Base-by-base conservation (phyloP, 2,329 filamentous ascomycete species). In the Coniochaeta sp. region DNA sequence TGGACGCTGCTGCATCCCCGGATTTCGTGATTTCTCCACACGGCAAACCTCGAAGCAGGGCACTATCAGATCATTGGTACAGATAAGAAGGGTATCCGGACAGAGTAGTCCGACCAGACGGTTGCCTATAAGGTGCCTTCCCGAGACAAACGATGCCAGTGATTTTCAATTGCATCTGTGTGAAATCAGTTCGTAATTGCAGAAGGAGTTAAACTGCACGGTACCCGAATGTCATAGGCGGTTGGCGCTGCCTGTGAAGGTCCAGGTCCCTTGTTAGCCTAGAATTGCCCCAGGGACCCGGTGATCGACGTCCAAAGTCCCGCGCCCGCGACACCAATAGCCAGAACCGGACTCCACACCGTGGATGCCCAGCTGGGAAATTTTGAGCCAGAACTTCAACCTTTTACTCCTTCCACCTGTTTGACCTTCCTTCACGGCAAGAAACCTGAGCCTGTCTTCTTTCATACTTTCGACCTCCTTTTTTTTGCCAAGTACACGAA, bases 401-500 rank as follows among this genome's bases (percentile, higher is more conserved):
- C n/a, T n/a, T n/a, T 42, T 42, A 10, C n/a, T 2, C 38, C 13
- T 42, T 14, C 38, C 9, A 13, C 38, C 26, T 42, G 38, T 26
- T 42, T 42, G n/a, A n/a, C n/a, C n/a, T n/a, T n/a, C n/a, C n/a
- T n/a, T n/a, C n/a, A 42, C 12, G 12, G 38, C 38, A 26, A 26
- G n/a, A n/a, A 42, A 42, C 4, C 38, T 22, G 35, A 42, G 18
- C 22, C 20, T 42, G 3, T n/a, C 18, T 22, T 24, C 18, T 26
- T 38, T 10, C n/a, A n/a, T 24, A 24, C 5, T 42, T 22, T n/a
- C 22, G 38, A 26, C 38, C 9, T 42, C 33, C 22, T 26, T 4
- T 14, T 26, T 42, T 42, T 24, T 42, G 38, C 38, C 38, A 42
- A 42, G 38, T 42, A 42, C 38, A 42, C 38, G 38, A 16, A 42